Evolutionary conservation across 306 rosid species (phyloP), one percentile per base, ranked within the genome.

Genomic region (Trifolium pratense): DNA sequence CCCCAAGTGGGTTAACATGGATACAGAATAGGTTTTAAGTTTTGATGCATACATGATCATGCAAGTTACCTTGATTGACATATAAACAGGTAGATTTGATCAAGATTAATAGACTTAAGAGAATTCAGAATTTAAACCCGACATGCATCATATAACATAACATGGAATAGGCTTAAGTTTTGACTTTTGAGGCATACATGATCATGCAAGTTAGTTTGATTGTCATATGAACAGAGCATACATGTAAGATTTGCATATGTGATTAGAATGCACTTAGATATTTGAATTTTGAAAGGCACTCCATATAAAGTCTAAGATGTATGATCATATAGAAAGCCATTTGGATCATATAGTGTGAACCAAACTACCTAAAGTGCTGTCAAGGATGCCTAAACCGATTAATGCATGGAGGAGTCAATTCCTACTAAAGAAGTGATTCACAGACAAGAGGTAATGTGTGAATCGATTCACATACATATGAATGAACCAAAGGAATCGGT

Each of bases 11-110:
- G n/a, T n/a, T n/a, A n/a, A n/a, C n/a, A n/a, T n/a, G n/a, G n/a
- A n/a, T n/a, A n/a, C n/a, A n/a, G n/a, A n/a, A n/a, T n/a, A n/a
- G n/a, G n/a, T n/a, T n/a, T n/a, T n/a, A n/a, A 14, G 16, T 58
- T 58, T 58, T 25, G 16, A 58, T 58, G 17, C 64, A 26, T 58
- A 15, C 64, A 58, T 56, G 62, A 59, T 9, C 66, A 32, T 61
- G 66, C 66, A 61, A 31, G 15, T n/a, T 29, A 60, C 14, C 66
- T 31, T 61, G 34, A 32, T 16, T n/a, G 23, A 9, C 13, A 36
- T 31, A n/a, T 61, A 25, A 61, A 9, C 66, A 20, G 60, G 60
- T 55, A 55, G 60, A 21, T 55, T 18, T 18, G 29, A 31, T 55
- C 32, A 55, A 55, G 60, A 18, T 55, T 21, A 55, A 55, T 21